Evolutionary conservation across 345 rosid species (phyloP).

Genomic region (Mangifera indica): DNA sequence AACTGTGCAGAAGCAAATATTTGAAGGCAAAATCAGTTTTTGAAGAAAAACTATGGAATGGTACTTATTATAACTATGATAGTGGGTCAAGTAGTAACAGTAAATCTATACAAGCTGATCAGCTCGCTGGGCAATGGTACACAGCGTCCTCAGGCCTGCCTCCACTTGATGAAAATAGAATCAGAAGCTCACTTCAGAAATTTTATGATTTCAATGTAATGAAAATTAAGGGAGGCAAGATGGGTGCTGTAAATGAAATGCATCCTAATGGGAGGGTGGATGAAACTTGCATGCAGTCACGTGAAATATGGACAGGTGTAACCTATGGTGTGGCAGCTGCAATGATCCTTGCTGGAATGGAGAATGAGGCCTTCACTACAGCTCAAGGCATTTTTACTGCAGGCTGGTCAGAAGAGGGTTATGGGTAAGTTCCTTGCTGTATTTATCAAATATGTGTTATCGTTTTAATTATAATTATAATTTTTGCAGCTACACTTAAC

Average conservation of each 20-base stretch:
- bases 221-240: constrained; percentile 82
- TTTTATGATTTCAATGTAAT: constrained; percentile 87
- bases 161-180: constrained; percentile 75
- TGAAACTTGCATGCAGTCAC: constrained; percentile 98
- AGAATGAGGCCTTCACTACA: constrained; percentile 78
- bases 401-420: constrained; percentile 99
- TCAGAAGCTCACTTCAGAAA: constrained; percentile 74
- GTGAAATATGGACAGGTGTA: constrained; percentile 98
- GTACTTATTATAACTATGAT: constrained; percentile 88
- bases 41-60: constrained; percentile 91
- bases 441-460: not conserved
- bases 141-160: constrained; percentile 87
- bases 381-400: constrained; percentile 90
- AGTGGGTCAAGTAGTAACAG: constrained; percentile 91
- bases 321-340: constrained; percentile 92
- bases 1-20: constrained; percentile 73
- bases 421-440: constrained; percentile 59
- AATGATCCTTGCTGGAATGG: constrained; percentile 95
- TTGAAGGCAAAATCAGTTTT: constrained; percentile 66
- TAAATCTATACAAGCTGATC: constrained; percentile 97
- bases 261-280: constrained; percentile 93
- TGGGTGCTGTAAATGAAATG: constrained; percentile 99
- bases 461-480: not conserved
- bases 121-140: constrained; percentile 99
- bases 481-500: not conserved